Evolutionary conservation across 306 rosid genomes (phyloP).

Genomic region (Casuarina glauca): DNA sequence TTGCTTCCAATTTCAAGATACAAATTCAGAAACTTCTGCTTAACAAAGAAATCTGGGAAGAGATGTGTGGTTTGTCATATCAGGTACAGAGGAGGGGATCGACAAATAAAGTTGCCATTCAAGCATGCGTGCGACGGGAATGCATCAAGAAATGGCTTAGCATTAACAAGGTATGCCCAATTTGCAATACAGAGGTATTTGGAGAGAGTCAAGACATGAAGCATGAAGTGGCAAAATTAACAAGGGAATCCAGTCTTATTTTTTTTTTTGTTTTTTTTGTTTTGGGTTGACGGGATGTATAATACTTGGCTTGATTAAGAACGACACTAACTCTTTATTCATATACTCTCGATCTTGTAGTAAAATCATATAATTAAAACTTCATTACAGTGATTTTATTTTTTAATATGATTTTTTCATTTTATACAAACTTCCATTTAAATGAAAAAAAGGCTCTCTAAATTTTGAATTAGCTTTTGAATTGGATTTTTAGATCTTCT

Average conservation of each 20-base stretch:
- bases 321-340: background rate
- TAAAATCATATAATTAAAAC: background rate
- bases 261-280: background rate
- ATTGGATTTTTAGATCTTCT: too few relatives aligned
- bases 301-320: background rate
- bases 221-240: conserved; percentile 23
- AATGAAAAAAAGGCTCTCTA: too few relatives aligned
- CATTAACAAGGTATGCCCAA: conserved; percentile 97
- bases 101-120: conserved; percentile 85
- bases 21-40: conserved; percentile 70
- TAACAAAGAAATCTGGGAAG: conserved; percentile 61
- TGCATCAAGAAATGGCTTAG: conserved; percentile 93
- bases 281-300: background rate
- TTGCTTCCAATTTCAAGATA: conserved; percentile 73
- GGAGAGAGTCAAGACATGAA: conserved; percentile 51
- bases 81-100: conserved; percentile 82
- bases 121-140: conserved; percentile 74
- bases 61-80: conserved; percentile 94
- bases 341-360: background rate
- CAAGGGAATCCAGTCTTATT: conserved; percentile 3
- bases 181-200: conserved; percentile 87
- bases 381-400: too few relatives aligned
- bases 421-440: too few relatives aligned
- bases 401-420: too few relatives aligned
- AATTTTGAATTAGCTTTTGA: too few relatives aligned